phyloP scores from a whole-genome alignment of 768 basidiomycete genomes.

The Sarcodon sp. region DNA sequence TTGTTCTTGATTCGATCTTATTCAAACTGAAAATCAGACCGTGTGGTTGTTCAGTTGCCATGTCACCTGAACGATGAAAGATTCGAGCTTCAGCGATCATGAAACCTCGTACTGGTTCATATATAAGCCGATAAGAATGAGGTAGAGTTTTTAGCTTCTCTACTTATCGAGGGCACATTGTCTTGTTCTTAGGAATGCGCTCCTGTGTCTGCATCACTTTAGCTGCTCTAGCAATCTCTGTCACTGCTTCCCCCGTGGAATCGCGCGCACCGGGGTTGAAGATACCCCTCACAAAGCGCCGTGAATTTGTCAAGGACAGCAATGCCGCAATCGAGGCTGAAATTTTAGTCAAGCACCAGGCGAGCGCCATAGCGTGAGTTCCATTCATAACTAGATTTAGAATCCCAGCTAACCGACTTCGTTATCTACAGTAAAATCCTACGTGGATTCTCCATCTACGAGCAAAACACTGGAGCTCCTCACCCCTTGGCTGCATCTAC shows the following conservation, averaged over 20 bases:
- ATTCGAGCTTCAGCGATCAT: too few relatives aligned
- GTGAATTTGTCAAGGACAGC: constrained; percentile 9
- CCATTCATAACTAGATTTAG: neutral
- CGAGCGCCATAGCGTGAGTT: constrained; percentile 11
- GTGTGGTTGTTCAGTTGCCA: too few relatives aligned
- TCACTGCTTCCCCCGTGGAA: constrained; percentile 5
- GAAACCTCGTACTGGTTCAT: too few relatives aligned
- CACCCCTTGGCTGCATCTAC: neutral
- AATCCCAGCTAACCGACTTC: neutral
- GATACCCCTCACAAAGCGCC: constrained; percentile 19
- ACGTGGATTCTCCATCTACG: neutral
- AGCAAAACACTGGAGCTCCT: constrained; percentile 3
- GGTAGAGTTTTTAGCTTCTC: too few relatives aligned
- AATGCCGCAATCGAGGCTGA: constrained; percentile 12
- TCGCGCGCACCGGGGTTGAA: constrained; percentile 4
- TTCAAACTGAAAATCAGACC: too few relatives aligned
- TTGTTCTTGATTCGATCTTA: too few relatives aligned
- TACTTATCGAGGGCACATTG: too few relatives aligned
- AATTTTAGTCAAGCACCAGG: constrained; percentile 13
- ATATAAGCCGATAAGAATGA: too few relatives aligned
- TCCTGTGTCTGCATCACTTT: neutral
- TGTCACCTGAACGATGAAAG: too few relatives aligned
- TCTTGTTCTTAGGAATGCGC: neutral
- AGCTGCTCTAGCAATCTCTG: neutral
- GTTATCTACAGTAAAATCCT: neutral